Evolutionary conservation across 768 basidiomycete genomes (phyloP), one percentile per base, ranked within the genome.

Genomic region (Lyophyllum atratum): DNA sequence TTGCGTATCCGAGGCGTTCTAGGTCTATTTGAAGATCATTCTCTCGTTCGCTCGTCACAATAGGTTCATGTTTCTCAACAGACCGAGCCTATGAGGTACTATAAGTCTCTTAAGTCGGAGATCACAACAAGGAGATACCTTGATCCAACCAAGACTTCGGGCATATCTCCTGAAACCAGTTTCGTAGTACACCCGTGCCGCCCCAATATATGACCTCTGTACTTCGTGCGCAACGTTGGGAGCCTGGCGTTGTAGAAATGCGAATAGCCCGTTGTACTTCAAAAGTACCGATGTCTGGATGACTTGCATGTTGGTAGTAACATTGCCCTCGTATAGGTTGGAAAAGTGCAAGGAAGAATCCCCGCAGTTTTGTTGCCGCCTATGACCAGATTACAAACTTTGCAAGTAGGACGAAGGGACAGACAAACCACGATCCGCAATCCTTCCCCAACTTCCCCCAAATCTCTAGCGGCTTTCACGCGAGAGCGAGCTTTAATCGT

Each of bases 91-190:
- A 49, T 49, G 47, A 21, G 44, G 43, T 15, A 8, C 26, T 31
- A 34, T 53, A 46, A 49, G 24, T 40, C 39, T 34, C 19, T 26
- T 34, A 31, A 47, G 34, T 37, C 19, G 7, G 12, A 11, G 44
- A 43, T n/a, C 34, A 22, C 19, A 37, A 21, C 1, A 26, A 43
- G 39, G 21, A 49, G 74, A 48, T 43, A 90, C 90, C 80, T 90
- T 92, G 50, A 98, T 80, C 72, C 80, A 85, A 33, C 86, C 83
- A 46, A 99, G 76, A 66, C 87, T 89, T 44, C 97, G 80, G 22
- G 87, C 81, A 69, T 98, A 99, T 42, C 97, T 77, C 59, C 97
- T 78, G 69, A 98, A 95, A 0, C 90, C 93, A 21, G 97, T 98
- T 74, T 99, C 97, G 58, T 94, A 98, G 70, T 97, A 99, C 21